These are phyloP conservation scores for Hordeum vulgare DNA, from an alignment of 176 grass and related monocot genomes.

Conservation along the genomic window DNA sequence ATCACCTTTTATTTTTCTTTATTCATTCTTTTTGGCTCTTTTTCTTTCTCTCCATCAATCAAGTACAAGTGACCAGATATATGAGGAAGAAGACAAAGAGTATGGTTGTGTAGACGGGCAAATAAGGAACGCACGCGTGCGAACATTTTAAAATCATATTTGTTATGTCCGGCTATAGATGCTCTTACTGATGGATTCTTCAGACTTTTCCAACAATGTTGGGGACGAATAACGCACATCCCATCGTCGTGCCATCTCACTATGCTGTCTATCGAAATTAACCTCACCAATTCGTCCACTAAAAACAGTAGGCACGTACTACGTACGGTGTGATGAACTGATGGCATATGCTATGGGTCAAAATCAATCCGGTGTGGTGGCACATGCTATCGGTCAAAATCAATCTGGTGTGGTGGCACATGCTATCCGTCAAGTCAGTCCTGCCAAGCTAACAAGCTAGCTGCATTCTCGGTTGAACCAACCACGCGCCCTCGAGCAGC, in stretches of 20 bases:
- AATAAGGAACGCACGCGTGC: no score
- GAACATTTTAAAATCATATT: no score
- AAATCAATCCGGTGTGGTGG: neutral
- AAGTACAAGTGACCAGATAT: no score
- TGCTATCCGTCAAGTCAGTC: neutral
- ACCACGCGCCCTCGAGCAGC: neutral
- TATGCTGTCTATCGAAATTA: no score
- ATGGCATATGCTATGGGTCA: neutral
- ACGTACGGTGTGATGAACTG: no score
- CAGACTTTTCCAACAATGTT: neutral
- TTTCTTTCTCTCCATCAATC: no score
- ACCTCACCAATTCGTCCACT: neutral
- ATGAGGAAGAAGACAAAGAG: no score
- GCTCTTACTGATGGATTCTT: neutral
- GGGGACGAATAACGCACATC: neutral
- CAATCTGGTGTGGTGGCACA: neutral
- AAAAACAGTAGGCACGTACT: neutral
- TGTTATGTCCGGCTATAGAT: no score
- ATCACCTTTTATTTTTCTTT: no score
- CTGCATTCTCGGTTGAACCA: neutral
- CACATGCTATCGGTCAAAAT: neutral
- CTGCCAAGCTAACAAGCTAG: neutral
- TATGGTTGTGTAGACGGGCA: no score
- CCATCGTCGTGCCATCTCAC: neutral
- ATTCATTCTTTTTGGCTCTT: no score